A percentile compares a stretch with the other conserved stretches of the same genome.
These are phyloP conservation scores for Fusarium devonianum DNA, from an alignment of 2,329 filamentous ascomycete species.

Conservation along the genomic window DNA sequence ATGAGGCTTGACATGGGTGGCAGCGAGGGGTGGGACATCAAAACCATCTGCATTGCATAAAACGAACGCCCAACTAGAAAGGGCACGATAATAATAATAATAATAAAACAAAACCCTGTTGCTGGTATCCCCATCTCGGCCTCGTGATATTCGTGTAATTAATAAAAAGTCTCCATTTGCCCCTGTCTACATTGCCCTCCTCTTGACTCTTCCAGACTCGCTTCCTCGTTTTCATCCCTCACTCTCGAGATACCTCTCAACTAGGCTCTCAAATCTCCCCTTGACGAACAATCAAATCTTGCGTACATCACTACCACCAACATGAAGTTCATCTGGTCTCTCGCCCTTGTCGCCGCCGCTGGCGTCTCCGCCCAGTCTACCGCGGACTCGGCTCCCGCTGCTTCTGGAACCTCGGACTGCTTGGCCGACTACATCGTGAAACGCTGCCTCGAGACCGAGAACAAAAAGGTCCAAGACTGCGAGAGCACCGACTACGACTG, in stretches of 20 bases:
- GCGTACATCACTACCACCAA: slow-evolving; percentile 33
- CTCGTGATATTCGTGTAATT: slow-evolving; percentile 30
- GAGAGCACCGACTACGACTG: slow-evolving; percentile 53
- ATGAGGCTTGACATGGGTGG: slow-evolving; percentile 14
- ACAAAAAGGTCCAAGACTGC: slow-evolving; percentile 50
- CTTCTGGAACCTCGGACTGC: slow-evolving; percentile 47
- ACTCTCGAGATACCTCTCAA: neutral
- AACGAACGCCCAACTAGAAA: slow-evolving; percentile 7
- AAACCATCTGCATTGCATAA: slow-evolving; percentile 11
- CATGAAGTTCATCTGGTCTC: slow-evolving; percentile 56
- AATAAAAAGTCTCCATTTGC: slow-evolving; percentile 14
- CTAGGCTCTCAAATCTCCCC: neutral
- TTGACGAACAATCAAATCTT: slow-evolving; percentile 2
- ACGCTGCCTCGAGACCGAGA: slow-evolving; percentile 52
- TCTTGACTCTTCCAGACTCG: too few species aligned
- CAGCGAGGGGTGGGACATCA: slow-evolving; percentile 29
- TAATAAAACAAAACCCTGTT: slow-evolving; percentile 24
- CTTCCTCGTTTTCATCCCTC: slow-evolving; percentile 1
- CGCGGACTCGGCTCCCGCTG: slow-evolving; percentile 38
- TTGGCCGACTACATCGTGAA: slow-evolving; percentile 57
- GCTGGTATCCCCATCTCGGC: slow-evolving; percentile 25
- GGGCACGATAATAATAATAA: slow-evolving; percentile 24
- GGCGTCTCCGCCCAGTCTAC: slow-evolving; percentile 46
- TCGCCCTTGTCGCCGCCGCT: slow-evolving; percentile 50
- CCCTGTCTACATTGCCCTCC: slow-evolving; percentile 7